phyloP scores from a whole-genome alignment of 805 yeast genomes.

The Candida oleophila region DNA sequence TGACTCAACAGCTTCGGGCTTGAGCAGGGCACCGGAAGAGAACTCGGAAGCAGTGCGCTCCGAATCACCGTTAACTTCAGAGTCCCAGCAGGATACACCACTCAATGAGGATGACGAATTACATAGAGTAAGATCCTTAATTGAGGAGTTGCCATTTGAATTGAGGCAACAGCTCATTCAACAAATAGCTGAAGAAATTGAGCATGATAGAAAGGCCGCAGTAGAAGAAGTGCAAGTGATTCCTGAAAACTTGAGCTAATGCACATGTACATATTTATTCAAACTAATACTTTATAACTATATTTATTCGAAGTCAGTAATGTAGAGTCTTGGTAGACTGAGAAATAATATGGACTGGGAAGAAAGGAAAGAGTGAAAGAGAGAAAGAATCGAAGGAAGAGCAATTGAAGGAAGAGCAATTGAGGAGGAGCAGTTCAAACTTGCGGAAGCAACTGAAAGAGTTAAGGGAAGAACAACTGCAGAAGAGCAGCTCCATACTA shows the following conservation, averaged over 20 bases:
- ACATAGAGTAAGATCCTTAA: slow-evolving; percentile 23
- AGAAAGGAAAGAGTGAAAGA: no score
- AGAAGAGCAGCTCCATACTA: no score
- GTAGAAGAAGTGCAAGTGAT: slow-evolving; percentile 1
- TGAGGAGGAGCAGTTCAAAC: no score
- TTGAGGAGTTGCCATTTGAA: slow-evolving; percentile 38
- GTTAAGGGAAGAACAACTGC: no score
- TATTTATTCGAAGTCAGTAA: slow-evolving; percentile 2
- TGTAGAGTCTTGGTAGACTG: no score
- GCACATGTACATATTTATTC: slow-evolving; percentile 2
- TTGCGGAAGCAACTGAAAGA: no score
- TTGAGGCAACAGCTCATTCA: slow-evolving; percentile 26
- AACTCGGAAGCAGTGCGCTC: slow-evolving; percentile 14
- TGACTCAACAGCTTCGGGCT: slow-evolving; percentile 27
- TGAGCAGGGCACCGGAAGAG: slow-evolving; percentile 7
- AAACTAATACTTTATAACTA: neutral
- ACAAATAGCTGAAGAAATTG: slow-evolving; percentile 21
- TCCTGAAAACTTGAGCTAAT: slow-evolving; percentile 3
- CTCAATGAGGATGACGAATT: slow-evolving; percentile 14
- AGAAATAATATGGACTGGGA: no score
- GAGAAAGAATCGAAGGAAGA: no score
- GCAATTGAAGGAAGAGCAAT: no score
- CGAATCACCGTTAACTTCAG: slow-evolving; percentile 24
- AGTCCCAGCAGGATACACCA: slow-evolving; percentile 20
- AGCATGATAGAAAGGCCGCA: slow-evolving; percentile 3